Base-by-base conservation (phyloP, 1,284 basidiomycete species). In the Sporisorium iseilematis-ciliati region DNA sequence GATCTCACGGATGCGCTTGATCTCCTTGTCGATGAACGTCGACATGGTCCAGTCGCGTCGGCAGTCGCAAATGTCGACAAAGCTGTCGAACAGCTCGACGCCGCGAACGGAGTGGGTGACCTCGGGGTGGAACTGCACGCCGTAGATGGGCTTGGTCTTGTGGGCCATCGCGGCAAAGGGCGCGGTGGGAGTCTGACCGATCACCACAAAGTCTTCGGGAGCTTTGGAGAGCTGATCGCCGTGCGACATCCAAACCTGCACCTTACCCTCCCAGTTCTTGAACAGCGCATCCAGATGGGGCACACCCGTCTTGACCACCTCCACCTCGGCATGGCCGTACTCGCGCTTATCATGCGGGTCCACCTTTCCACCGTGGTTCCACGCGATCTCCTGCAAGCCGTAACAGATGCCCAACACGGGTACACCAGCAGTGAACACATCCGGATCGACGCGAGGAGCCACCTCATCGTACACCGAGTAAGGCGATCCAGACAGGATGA, bases 111-210 rank as follows among this genome's bases (percentile, higher is more conserved):
- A 93, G 86, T 99, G 96, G 0, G 97, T 98, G 20, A 99, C 97
- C 86, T 99, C 97, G 2, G 97, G 94, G 86, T 99, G 97, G 89
- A 99, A 99, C 85, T 99, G 96, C 55, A 99, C 96, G 40, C 97
- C 97, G 81, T 93, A 99, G 85, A 97, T 89, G 1, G 93, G 92
- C 84, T 93, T 94, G 11, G 90, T 88, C 83, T 94, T 88, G 87
- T 99, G 97, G 2, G 94, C 94, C 72, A 99, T 91, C 7, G 95
- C 95, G 7, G 95, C 95, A 84, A 89, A 99, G 0, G 96, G 96
- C 0, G 96, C 95, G 1, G 92, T 92, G 31, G 89, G 87, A 1
- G 97, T 99, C 62, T 89, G 89, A 7, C 94, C 97, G 77, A 99
- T 92, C 76, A 93, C 90, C 82, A 93, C 90, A 87, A 98, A 99